A percentile compares a stretch with the other conserved stretches of the same genome.
Conservation (phyloP, 1,139 yeast genomes). For the Saccharomyces hybrid region DNA sequence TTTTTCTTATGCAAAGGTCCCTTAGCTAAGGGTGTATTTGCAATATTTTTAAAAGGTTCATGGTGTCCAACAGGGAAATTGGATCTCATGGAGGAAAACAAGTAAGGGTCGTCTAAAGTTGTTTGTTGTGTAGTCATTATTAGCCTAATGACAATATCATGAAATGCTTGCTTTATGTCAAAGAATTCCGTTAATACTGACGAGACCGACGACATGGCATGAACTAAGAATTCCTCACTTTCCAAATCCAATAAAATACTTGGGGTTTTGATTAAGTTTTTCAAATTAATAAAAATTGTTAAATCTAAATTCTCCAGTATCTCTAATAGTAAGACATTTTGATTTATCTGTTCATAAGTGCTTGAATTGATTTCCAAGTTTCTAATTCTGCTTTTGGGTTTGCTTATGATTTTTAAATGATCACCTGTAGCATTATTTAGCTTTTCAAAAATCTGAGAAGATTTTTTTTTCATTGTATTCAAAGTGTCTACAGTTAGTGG, state of each 20-base stretch:
- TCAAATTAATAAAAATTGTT: slow-evolving; percentile 22
- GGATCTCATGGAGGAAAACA: slow-evolving; percentile 54
- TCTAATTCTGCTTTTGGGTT: slow-evolving; percentile 10
- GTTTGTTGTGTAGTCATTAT: slow-evolving; percentile 63
- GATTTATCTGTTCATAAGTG: slow-evolving; percentile 23
- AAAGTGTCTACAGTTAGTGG: slow-evolving; percentile 25
- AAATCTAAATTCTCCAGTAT: slow-evolving; percentile 24
- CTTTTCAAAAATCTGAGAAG: slow-evolving; percentile 16
- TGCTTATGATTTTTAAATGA: slow-evolving; percentile 6
- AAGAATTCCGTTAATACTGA: slow-evolving; percentile 59
- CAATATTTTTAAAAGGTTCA: slow-evolving; percentile 29
- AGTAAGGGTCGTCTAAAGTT: slow-evolving; percentile 70
- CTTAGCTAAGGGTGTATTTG: slow-evolving; percentile 5
- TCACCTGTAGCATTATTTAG: slow-evolving; percentile 7
- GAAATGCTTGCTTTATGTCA: slow-evolving; percentile 65
- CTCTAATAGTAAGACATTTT: slow-evolving; percentile 17
- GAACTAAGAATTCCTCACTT: slow-evolving; percentile 28
- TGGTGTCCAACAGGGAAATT: slow-evolving; percentile 36
- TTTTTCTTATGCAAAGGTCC: slow-evolving; percentile 9
- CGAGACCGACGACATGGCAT: slow-evolving; percentile 25
- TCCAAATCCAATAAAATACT: slow-evolving; percentile 18
- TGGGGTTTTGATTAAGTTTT: slow-evolving; percentile 11
- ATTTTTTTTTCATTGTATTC: slow-evolving; percentile 17
- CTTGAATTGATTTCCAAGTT: slow-evolving; percentile 28
- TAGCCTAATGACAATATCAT: slow-evolving; percentile 52